Evolutionary conservation across 805 yeast species (phyloP), one percentile per base, ranked within the genome.

Genomic region (Torulaspora quercuum): DNA sequence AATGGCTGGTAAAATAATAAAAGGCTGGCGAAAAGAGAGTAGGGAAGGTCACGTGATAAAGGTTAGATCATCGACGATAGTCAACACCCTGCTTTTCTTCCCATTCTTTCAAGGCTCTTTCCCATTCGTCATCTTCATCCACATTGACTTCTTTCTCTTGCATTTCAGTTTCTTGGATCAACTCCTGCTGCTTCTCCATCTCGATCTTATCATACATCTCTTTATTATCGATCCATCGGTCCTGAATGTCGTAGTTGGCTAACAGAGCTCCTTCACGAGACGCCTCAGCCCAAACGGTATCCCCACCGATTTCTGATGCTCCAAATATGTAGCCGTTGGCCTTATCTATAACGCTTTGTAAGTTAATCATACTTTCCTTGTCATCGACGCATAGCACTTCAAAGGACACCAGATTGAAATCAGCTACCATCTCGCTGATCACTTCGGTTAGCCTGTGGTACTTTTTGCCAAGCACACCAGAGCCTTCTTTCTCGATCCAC

Each of bases 241-340:
- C 98, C 49, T 92, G 98, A 4, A 87, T 75, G 57, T 89, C 96
- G 5, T 76, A 65, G 25, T 55, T 47, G 22, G 55, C 77, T 28
- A 70, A 59, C 29, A 69, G 61, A 7, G 84, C 78, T 25, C 89
- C 80, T 55, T 84, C 86, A 46, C 97, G 71, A 0, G 90, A 75
- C 0, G 96, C 95, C 50, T 90, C 95, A n/a, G 88, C 84, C 98
- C 98, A 92, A 2, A 92, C 78, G 0, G 90, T 76, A 55, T 92
- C 99, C n/a, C 97, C 98, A 2, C 97, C 95, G 6, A 90, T 71
- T 50, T 92, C 99, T 19, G 88, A 84, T 1, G 89, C 69, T 0
- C 99, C 99, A 66, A 86, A 87, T 48, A 84, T 73, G 57, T 92
- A 92, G 0, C 99, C 99, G 50, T 82, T 85, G 2, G 97, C 90